Conservation (phyloP, 2,329 filamentous ascomycete genomes). For the Alternaria infectoria region DNA sequence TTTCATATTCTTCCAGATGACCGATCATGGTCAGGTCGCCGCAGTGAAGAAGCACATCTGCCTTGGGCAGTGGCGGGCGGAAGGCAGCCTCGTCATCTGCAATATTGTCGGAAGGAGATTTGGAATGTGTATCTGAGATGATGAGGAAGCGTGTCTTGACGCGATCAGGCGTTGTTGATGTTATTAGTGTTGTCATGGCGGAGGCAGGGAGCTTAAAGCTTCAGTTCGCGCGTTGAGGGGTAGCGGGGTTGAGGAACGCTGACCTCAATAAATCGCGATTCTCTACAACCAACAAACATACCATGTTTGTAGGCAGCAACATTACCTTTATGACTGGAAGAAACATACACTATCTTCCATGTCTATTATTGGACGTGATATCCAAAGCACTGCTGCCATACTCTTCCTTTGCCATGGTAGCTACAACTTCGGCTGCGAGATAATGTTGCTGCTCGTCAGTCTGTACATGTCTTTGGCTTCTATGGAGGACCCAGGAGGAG, state of each 20-base stretch:
- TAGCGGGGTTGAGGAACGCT: neutral
- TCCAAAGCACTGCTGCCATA: neutral
- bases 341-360: neutral
- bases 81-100: constrained; percentile 22
- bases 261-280: neutral
- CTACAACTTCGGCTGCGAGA: neutral
- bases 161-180: neutral
- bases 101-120: constrained; percentile 15
- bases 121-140: constrained; percentile 53
- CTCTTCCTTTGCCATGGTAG: neutral
- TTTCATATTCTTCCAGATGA: constrained; percentile 54
- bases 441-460: neutral
- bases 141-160: constrained; percentile 53
- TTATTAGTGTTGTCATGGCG: constrained; percentile 18
- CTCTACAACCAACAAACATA: neutral
- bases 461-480: neutral
- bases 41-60: constrained; percentile 63
- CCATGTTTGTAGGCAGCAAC: neutral
- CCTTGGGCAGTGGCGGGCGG: constrained; percentile 54
- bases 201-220: constrained; percentile 1
- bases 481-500: neutral
- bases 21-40: constrained; percentile 65
- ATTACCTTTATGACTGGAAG: neutral
- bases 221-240: constrained; percentile 2
- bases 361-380: neutral